Percentiles rank a stretch among this genome's conserved stretches.
Conservation (phyloP, 306 rosid species). For the Bauhinia variegata region DNA sequence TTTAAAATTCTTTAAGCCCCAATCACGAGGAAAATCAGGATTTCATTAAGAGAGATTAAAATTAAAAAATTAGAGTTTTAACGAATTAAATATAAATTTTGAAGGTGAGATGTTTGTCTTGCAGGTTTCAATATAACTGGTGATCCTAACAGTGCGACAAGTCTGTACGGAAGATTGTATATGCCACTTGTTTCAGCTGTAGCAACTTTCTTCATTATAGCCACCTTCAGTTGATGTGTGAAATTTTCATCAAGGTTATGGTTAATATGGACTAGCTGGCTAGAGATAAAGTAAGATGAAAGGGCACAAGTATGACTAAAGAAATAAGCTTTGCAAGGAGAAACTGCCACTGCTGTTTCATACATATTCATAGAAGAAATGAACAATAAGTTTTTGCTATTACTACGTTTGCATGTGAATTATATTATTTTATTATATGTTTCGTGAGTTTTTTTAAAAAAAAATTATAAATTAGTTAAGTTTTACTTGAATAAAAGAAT, state of each 20-base stretch:
- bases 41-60: neutral
- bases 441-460: too few relatives aligned
- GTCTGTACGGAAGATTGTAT: conserved; percentile 38
- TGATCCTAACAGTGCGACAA: conserved; percentile 32
- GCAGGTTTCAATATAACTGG: conserved; percentile 36
- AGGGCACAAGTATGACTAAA: too few relatives aligned
- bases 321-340: neutral
- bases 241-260: neutral
- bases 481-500: too few relatives aligned
- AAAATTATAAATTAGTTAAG: too few relatives aligned
- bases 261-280: too few relatives aligned
- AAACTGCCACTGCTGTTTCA: conserved; percentile 14
- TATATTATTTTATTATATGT: neutral
- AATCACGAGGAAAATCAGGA: too few relatives aligned
- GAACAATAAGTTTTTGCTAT: conserved; percentile 16
- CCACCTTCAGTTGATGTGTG: conserved; percentile 41
- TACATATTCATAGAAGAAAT: conserved; percentile 28
- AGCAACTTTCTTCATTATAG: conserved; percentile 40
- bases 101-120: neutral
- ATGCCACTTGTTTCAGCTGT: conserved; percentile 40
- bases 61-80: neutral
- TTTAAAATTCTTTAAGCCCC: too few relatives aligned
- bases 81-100: neutral
- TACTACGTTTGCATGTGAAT: neutral
- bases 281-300: too few relatives aligned